Conservation (phyloP, 2,329 filamentous ascomycete genomes). For the Raffaelea arxii region DNA sequence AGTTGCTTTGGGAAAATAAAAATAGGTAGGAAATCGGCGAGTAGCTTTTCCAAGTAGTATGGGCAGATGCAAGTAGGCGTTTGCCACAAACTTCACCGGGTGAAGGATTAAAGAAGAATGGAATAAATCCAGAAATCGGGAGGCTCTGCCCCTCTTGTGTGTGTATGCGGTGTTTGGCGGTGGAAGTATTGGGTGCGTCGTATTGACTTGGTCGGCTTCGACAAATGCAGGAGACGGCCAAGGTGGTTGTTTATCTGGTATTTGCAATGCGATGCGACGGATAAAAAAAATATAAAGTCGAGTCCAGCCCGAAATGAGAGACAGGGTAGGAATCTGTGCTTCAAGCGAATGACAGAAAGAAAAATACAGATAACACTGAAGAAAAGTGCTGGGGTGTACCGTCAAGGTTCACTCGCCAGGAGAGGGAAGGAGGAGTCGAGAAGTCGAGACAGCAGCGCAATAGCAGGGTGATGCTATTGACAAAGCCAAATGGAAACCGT, state of each 20-base stretch:
- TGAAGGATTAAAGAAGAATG: background rate
- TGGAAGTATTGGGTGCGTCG: slow-evolving; percentile 1
- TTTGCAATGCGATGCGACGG: slow-evolving; percentile 1
- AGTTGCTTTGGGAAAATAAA: slow-evolving; percentile 6
- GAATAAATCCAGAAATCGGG: slow-evolving; percentile 1
- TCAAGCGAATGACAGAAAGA: slow-evolving; percentile 19
- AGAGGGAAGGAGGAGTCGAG: background rate
- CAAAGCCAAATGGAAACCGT: slow-evolving; percentile 4
- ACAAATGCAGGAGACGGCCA: too few species aligned
- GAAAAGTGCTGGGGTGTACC: slow-evolving; percentile 11
- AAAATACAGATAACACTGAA: background rate
- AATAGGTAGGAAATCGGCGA: background rate
- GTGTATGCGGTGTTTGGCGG: background rate
- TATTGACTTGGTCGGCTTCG: background rate
- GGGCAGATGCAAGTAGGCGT: too few species aligned
- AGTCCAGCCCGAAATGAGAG: slow-evolving; percentile 23
- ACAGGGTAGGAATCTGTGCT: slow-evolving; percentile 12
- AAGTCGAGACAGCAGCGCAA: background rate
- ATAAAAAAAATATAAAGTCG: slow-evolving; percentile 14
- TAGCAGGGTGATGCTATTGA: slow-evolving; percentile 2
- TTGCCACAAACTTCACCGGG: background rate
- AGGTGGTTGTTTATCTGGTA: too few species aligned
- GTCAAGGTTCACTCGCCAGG: slow-evolving; percentile 15
- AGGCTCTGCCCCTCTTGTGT: slow-evolving; percentile 14
- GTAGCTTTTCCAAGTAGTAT: too few species aligned